A percentile compares a stretch with the other conserved stretches of the same genome.
These are phyloP conservation scores for Gigaspora rosea DNA, from an alignment of 192 early-diverging fungal genomes.

Conservation along the genomic window DNA sequence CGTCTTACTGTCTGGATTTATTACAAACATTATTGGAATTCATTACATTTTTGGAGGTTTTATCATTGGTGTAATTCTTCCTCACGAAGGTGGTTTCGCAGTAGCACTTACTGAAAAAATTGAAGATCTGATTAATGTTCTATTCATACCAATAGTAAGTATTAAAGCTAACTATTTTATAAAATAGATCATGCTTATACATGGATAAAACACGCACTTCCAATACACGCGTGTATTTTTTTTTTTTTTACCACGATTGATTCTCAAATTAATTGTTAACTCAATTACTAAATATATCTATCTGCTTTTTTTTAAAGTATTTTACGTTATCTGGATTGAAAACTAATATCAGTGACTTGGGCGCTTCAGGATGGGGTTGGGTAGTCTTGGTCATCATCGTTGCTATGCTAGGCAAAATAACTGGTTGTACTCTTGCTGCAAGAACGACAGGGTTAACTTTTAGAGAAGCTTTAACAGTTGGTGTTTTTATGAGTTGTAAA, in stretches of 20 bases:
- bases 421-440: conserved; percentile 76
- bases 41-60: conserved; percentile 96
- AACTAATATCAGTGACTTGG: conserved; percentile 76
- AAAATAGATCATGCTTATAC: too few relatives aligned
- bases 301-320: conserved; percentile 49
- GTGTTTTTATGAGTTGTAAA: conserved; percentile 94
- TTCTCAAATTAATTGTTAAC: neutral
- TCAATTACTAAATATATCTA: conserved; percentile 11
- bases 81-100: conserved; percentile 87
- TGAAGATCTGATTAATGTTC: conserved; percentile 83
- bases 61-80: conserved; percentile 81
- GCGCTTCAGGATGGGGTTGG: conserved; percentile 74
- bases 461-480: conserved; percentile 84
- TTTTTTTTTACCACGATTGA: too few relatives aligned
- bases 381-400: conserved; percentile 74
- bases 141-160: conserved; percentile 82
- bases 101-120: conserved; percentile 88
- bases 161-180: neutral
- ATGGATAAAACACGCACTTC: too few relatives aligned
- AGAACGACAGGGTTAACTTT: conserved; percentile 66
- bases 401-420: conserved; percentile 84
- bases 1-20: conserved; percentile 72
- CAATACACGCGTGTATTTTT: too few relatives aligned
- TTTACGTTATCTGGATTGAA: conserved; percentile 94
- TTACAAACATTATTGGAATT: conserved; percentile 86